Evolutionary conservation across 2,329 filamentous ascomycete genomes (phyloP).

Genomic region (Colletotrichum filicis): DNA sequence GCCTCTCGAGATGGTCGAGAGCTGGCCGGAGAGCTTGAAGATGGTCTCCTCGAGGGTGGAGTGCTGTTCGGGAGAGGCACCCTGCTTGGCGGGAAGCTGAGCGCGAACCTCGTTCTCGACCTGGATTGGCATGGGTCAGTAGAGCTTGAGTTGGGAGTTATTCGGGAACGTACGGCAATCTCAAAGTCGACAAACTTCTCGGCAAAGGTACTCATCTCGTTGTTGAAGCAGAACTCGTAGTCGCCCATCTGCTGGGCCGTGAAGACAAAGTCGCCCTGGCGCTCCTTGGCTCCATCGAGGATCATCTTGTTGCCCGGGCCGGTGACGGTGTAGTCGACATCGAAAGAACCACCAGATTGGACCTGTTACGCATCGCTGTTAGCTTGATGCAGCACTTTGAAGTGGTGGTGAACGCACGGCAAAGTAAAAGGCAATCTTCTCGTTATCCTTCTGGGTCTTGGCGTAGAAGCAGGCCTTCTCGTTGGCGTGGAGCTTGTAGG

Average conservation of each 20-base stretch:
- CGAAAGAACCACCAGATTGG: conserved; percentile 97
- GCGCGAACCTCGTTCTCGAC: conserved; percentile 91
- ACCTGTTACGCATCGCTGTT: conserved; percentile 66
- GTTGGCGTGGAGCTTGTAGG: conserved; percentile 89
- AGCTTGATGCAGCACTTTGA: not conserved
- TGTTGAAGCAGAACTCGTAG: conserved; percentile 98
- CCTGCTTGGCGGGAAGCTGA: conserved; percentile 87
- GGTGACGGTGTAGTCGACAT: conserved; percentile 91
- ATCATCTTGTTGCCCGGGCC: conserved; percentile 85
- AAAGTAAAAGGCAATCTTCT: conserved; percentile 98
- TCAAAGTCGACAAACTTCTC: conserved; percentile 99
- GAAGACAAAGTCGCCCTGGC: conserved; percentile 98
- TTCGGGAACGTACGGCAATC: conserved; percentile 76
- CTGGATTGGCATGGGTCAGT: conserved; percentile 55
- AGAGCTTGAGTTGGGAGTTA: conserved; percentile 22
- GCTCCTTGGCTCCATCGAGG: conserved; percentile 87
- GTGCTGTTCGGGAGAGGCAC: conserved; percentile 89
- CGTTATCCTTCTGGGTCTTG: conserved; percentile 77
- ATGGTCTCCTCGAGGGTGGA: conserved; percentile 91
- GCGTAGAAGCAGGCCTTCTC: conserved; percentile 98
- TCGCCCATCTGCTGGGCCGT: conserved; percentile 89
- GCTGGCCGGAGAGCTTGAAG: conserved; percentile 91
- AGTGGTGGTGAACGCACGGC: conserved; percentile 71
- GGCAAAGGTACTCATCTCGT: conserved; percentile 96
- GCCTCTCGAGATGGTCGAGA: conserved; percentile 94